These are phyloP conservation scores for Fusarium ambrosium DNA, from an alignment of 2,329 filamentous ascomycete genomes.

Conservation along the genomic window DNA sequence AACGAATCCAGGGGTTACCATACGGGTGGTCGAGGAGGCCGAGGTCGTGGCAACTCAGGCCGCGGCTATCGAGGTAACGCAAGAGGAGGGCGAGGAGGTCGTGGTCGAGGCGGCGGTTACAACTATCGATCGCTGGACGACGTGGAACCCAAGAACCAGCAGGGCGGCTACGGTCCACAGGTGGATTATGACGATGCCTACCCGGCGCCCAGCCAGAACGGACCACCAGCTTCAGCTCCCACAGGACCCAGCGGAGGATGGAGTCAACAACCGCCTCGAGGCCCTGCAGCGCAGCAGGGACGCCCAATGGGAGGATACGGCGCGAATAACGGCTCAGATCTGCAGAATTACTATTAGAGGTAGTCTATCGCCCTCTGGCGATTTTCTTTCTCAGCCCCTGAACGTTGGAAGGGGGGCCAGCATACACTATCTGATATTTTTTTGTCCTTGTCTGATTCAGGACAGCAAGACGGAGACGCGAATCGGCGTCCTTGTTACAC, in stretches of 20 bases:
- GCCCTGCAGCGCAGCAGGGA: conserved; percentile 39
- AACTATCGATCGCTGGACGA: conserved; percentile 79
- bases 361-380: conserved; percentile 19
- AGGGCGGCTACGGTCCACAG: conserved; percentile 57
- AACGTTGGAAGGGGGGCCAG: conserved; percentile 10
- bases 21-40: conserved; percentile 58
- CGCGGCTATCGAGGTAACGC: conserved; percentile 55
- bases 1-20: conserved; percentile 59
- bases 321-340: conserved; percentile 40
- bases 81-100: conserved; percentile 57
- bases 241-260: conserved; percentile 42
- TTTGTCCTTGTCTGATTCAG: neutral
- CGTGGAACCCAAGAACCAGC: conserved; percentile 63
- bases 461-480: neutral
- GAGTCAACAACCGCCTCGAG: conserved; percentile 40
- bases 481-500: conserved; percentile 3
- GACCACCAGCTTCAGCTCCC: conserved; percentile 35
- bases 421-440: conserved; percentile 6
- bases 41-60: conserved; percentile 53
- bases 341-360: conserved; percentile 48
- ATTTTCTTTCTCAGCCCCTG: conserved; percentile 11
- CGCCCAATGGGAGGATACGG: conserved; percentile 43
- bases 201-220: conserved; percentile 44
- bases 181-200: conserved; percentile 64
- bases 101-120: conserved; percentile 64